phyloP scores from a whole-genome alignment of 805 yeast species.

The Starmerella floris region DNA sequence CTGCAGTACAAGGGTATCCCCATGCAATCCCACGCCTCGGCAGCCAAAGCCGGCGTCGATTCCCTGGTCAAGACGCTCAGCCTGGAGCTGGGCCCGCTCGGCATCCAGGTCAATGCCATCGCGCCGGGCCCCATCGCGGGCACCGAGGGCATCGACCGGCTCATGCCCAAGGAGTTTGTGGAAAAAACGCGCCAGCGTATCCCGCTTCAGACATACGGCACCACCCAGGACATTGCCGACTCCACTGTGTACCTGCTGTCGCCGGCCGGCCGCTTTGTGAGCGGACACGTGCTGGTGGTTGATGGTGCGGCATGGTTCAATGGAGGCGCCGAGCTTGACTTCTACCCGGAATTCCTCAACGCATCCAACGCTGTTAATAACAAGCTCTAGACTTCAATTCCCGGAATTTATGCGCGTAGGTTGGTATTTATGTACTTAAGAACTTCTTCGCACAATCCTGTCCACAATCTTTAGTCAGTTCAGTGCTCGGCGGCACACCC shows the following conservation, averaged over 20 bases:
- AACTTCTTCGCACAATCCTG: no score
- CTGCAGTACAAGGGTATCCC: constrained; percentile 83
- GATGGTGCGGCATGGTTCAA: constrained; percentile 88
- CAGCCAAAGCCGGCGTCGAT: constrained; percentile 93
- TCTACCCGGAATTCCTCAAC: constrained; percentile 35
- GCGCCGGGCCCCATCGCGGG: constrained; percentile 87
- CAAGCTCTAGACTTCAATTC: constrained; percentile 30
- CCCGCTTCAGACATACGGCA: constrained; percentile 43
- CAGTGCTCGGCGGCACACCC: no score
- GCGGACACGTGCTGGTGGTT: constrained; percentile 64
- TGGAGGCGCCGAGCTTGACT: constrained; percentile 24
- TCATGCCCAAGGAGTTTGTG: constrained; percentile 35
- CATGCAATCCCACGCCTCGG: constrained; percentile 78
- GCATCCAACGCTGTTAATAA: constrained; percentile 27
- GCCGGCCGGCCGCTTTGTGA: constrained; percentile 63
- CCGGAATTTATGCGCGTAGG: no score
- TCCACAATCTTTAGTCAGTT: no score
- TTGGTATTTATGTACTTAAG: no score
- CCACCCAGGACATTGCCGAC: constrained; percentile 69
- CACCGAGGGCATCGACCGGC: constrained; percentile 72
- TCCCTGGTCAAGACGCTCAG: constrained; percentile 74
- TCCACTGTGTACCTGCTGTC: constrained; percentile 75
- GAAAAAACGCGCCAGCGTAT: constrained; percentile 36
- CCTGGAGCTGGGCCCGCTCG: constrained; percentile 83
- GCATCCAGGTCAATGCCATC: constrained; percentile 67